phyloP scores from a whole-genome alignment of 768 basidiomycete species.

The Lentinula raphanica region DNA sequence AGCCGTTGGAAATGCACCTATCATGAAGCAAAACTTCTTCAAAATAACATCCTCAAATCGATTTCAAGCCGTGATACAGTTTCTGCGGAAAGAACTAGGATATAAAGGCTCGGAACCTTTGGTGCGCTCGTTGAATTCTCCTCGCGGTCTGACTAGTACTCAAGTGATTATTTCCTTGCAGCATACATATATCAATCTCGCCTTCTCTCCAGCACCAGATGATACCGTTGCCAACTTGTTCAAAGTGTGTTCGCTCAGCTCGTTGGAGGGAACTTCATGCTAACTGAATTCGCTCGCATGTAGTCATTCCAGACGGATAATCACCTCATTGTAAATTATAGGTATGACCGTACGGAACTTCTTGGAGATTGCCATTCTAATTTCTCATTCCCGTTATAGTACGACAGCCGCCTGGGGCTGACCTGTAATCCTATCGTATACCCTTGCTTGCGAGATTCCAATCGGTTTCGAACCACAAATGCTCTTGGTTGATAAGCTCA shows the following conservation, averaged over 20 bases:
- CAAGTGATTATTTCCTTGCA: slow-evolving; percentile 32
- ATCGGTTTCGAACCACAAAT: not conserved
- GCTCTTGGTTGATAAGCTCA: slow-evolving; percentile 3
- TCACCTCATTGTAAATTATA: slow-evolving; percentile 89
- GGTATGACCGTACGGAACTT: slow-evolving; percentile 39
- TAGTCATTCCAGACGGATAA: slow-evolving; percentile 86
- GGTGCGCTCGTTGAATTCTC: slow-evolving; percentile 39
- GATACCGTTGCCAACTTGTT: slow-evolving; percentile 75
- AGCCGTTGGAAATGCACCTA: slow-evolving; percentile 94
- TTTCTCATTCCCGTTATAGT: slow-evolving; percentile 23
- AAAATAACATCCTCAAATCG: slow-evolving; percentile 93
- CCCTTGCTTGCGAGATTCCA: not conserved
- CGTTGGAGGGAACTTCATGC: not conserved
- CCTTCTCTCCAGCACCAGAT: slow-evolving; percentile 80
- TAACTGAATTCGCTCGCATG: not conserved
- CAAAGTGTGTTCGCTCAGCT: slow-evolving; percentile 39
- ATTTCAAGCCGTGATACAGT: slow-evolving; percentile 93
- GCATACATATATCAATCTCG: slow-evolving; percentile 63
- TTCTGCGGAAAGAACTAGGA: slow-evolving; percentile 81
- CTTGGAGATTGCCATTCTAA: not conserved
- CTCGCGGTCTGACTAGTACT: not conserved
- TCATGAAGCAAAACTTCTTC: slow-evolving; percentile 99
- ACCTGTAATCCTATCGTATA: slow-evolving; percentile 3
- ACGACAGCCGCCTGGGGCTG: slow-evolving; percentile 65
- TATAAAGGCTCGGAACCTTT: slow-evolving; percentile 85